Evolutionary conservation across 108 stramenopile species (phyloP), one percentile per base, ranked within the genome.

Genomic region (Skeletonema marinoi): DNA sequence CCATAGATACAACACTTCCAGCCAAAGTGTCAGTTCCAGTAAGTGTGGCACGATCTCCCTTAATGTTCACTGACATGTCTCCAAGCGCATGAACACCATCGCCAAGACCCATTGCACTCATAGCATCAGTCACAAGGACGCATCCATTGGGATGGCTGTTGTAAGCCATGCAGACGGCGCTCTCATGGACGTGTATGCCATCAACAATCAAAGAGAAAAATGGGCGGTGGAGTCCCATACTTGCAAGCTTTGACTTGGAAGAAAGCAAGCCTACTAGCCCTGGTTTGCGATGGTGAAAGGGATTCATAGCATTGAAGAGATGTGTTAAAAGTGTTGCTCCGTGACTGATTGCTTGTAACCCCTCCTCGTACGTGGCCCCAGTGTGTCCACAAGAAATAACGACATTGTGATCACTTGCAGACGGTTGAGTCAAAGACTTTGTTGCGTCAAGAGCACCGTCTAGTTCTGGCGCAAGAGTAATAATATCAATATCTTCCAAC

Each of bases 81-180:
- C 88, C 88, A 10, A 89, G 72, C 4, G 68, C 44, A 36, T 74
- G 66, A 33, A 5, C 35, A 3, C 88, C 86, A 58, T 73, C 71
- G 0, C 77, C 82, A 2, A 87, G 72, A 11, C 88, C 88, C 87
- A 87, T 86, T 12, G 86, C 88, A 16, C 78, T 56, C 87, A 89
- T 89, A 13, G 85, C 85, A 66, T 89, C 88, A 4, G 88, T 89
- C 17, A 89, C 85, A n/a, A 89, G 70, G 6, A 87, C 82, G 50
- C 74, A 83, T 31, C 87, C 88, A 16, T 39, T 9, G 29, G 84
- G 83, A 73, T 88, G 81, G 19, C 71, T 78, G 3, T 39, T 48
- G 54, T 79, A 85, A 8, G 88, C 88, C 64, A 87, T 84, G 13
- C 63, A 13, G 1, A 89, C 85, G 16, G 82, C 75, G 29, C 61